Percentiles rank a stretch among this genome's conserved stretches.
These are phyloP conservation scores for Solanum aculeatissimum DNA, from an alignment of 305 asterid genomes.

Conservation along the genomic window DNA sequence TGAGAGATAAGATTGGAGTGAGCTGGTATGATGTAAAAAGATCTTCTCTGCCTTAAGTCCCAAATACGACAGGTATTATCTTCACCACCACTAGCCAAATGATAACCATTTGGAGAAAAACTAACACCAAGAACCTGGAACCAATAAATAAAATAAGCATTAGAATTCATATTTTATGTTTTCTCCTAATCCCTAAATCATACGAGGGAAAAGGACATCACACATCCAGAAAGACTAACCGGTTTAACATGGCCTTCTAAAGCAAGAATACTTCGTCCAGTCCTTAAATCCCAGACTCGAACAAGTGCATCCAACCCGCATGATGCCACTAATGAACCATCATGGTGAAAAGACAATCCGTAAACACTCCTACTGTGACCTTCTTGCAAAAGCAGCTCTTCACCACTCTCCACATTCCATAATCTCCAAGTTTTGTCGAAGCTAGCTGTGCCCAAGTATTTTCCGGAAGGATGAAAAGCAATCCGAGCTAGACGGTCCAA, in stretches of 20 bases:
- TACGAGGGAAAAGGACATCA: background rate
- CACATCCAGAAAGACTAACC: constrained; percentile 23
- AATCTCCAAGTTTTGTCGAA: constrained; percentile 92
- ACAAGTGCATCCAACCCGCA: constrained; percentile 93
- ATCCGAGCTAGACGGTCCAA: constrained; percentile 90
- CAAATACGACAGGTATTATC: constrained; percentile 94
- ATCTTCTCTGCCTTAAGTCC: constrained; percentile 87
- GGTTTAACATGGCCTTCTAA: constrained; percentile 94
- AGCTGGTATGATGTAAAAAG: constrained; percentile 73
- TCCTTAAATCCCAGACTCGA: constrained; percentile 93
- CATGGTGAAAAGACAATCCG: constrained; percentile 73
- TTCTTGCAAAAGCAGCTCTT: constrained; percentile 94
- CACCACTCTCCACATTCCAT: constrained; percentile 96
- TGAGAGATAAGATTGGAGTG: constrained; percentile 85
- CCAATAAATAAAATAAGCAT: background rate
- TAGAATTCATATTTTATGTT: background rate
- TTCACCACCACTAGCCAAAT: constrained; percentile 92
- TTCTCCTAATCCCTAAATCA: background rate
- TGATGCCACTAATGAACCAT: constrained; percentile 93
- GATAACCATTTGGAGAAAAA: constrained; percentile 89
- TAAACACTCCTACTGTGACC: constrained; percentile 96
- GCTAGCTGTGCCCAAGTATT: constrained; percentile 84
- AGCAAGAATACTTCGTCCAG: constrained; percentile 86
- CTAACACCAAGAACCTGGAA: constrained; percentile 67
- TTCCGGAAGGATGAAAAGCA: constrained; percentile 87